Evolutionary conservation across 805 yeast species (phyloP).

Genomic region (Monosporozyma aquatica): DNA sequence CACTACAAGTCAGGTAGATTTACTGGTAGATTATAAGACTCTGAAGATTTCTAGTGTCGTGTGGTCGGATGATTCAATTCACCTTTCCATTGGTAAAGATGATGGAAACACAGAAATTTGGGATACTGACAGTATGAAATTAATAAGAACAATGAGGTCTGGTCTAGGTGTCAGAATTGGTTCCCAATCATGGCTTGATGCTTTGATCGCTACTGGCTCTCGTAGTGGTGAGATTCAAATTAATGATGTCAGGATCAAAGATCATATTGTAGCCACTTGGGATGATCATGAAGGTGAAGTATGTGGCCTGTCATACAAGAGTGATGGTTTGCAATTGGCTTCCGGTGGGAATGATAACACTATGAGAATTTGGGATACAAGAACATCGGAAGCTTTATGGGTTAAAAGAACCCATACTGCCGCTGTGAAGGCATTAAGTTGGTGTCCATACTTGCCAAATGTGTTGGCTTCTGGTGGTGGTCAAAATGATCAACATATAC

Average conservation of each 20-base stretch:
- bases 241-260: conserved; percentile 81
- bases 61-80: conserved; percentile 89
- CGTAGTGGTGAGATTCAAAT: conserved; percentile 75
- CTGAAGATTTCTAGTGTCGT: conserved; percentile 42
- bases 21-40: conserved; percentile 47
- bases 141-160: conserved; percentile 63
- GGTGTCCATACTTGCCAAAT: conserved; percentile 84
- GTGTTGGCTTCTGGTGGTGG: conserved; percentile 97
- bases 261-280: conserved; percentile 56
- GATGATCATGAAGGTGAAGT: conserved; percentile 77
- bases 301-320: conserved; percentile 81
- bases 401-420: conserved; percentile 77
- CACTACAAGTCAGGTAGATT: conserved; percentile 62
- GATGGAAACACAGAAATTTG: conserved; percentile 85
- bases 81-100: conserved; percentile 72
- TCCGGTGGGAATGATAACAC: conserved; percentile 93
- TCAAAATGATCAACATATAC: conserved; percentile 75
- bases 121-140: conserved; percentile 76
- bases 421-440: conserved; percentile 88
- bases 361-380: conserved; percentile 87
- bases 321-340: conserved; percentile 78
- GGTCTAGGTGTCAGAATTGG: conserved; percentile 72
- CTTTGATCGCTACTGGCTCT: conserved; percentile 77
- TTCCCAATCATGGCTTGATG: conserved; percentile 76
- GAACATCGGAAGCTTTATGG: conserved; percentile 60